Conservation (phyloP, 2,329 filamentous ascomycete species). For the Sporothrix brasiliensis region DNA sequence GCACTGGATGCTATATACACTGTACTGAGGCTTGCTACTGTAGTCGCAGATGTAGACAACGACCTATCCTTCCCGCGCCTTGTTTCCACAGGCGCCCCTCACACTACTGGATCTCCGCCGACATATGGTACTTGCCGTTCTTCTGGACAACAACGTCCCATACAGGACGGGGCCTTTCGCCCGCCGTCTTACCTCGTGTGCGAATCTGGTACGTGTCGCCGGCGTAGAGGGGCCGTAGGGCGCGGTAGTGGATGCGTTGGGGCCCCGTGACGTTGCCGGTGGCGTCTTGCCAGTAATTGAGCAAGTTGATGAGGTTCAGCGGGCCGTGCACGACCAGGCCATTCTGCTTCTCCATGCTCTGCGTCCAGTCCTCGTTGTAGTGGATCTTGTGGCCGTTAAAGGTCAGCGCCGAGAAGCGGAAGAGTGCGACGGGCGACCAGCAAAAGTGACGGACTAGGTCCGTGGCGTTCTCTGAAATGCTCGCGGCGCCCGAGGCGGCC, state of each 20-base stretch:
- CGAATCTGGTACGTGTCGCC: slow-evolving; percentile 4
- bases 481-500: not conserved
- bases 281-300: slow-evolving; percentile 66
- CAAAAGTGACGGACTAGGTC: not conserved
- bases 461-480: not conserved
- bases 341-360: slow-evolving; percentile 67
- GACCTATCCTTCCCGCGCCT: too few species aligned
- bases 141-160: slow-evolving; percentile 1
- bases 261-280: slow-evolving; percentile 31
- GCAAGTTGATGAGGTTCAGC: slow-evolving; percentile 71
- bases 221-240: slow-evolving; percentile 5
- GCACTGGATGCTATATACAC: too few species aligned
- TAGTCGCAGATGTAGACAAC: too few species aligned
- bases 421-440: slow-evolving; percentile 61
- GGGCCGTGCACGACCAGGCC: slow-evolving; percentile 79
- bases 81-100: too few species aligned
- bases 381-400: slow-evolving; percentile 89
- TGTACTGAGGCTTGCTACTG: too few species aligned
- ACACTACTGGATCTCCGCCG: not conserved
- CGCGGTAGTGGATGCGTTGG: not conserved
- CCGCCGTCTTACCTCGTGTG: not conserved
- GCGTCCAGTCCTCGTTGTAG: slow-evolving; percentile 69
- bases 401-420: slow-evolving; percentile 81
- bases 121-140: not conserved
- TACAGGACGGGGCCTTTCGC: too few species aligned